Evolutionary conservation across 768 basidiomycete species (phyloP).

Genomic region (Termitomyces sp.): DNA sequence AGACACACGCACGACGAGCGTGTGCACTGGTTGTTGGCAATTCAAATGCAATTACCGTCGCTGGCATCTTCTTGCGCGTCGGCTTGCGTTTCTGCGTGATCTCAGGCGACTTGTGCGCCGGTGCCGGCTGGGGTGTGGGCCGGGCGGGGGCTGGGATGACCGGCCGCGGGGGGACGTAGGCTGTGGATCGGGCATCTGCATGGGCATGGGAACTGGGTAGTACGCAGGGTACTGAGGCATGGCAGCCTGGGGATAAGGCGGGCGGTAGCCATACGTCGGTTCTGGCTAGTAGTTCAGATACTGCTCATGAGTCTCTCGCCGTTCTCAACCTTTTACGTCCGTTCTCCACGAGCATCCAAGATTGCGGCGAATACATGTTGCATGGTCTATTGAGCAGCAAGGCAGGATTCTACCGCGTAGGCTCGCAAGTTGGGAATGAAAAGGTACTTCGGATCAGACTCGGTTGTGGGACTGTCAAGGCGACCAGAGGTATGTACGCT

Average conservation of each 20-base stretch:
- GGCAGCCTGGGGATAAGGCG: no score
- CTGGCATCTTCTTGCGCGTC: not conserved
- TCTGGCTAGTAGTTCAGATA: slow-evolving; percentile 4
- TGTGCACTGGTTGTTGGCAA: no score
- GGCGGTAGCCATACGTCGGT: slow-evolving; percentile 1
- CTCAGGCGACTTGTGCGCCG: not conserved
- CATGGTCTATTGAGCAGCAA: slow-evolving; percentile 21
- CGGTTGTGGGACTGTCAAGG: slow-evolving; percentile 28
- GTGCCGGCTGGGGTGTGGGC: no score
- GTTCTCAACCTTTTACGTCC: slow-evolving; percentile 14
- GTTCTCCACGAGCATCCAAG: slow-evolving; percentile 5
- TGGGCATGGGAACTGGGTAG: not conserved
- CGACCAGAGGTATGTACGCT: slow-evolving; percentile 7
- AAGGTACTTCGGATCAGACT: slow-evolving; percentile 30
- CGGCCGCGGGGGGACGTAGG: not conserved
- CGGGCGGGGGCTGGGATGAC: not conserved
- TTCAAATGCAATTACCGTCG: slow-evolving; percentile 2
- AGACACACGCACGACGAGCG: no score
- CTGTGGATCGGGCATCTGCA: slow-evolving; percentile 8
- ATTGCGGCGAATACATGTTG: slow-evolving; percentile 27
- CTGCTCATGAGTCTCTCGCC: no score
- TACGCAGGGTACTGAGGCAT: not conserved
- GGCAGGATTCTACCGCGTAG: slow-evolving; percentile 25
- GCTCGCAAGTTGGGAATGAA: slow-evolving; percentile 25
- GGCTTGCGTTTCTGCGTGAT: not conserved